Conservation (phyloP, 352 stramenopile genomes). For the Pythium pectinolyticum region DNA sequence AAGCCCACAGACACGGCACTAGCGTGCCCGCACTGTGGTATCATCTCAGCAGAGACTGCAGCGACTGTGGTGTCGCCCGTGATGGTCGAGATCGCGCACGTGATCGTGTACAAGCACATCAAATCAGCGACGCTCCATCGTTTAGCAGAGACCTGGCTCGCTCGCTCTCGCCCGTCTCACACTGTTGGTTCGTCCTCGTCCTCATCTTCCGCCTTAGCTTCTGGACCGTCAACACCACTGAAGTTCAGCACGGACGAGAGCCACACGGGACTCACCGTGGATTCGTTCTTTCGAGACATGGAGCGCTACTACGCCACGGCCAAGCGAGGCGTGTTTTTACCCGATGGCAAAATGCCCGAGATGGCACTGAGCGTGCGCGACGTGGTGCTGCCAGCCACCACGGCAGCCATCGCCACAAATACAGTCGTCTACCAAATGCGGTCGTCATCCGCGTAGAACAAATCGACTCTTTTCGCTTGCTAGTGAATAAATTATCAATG, state of each 20-base stretch:
- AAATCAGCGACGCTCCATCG: conserved; percentile 60
- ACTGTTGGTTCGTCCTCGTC: too few relatives aligned
- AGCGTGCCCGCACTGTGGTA: conserved; percentile 63
- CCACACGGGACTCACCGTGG: conserved; percentile 48
- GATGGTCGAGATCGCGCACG: conserved; percentile 36
- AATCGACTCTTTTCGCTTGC: too few relatives aligned
- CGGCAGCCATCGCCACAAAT: conserved; percentile 2
- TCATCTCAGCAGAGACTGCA: conserved; percentile 31
- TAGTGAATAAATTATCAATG: neutral
- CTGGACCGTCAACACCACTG: neutral
- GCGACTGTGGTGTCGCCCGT: conserved; percentile 31
- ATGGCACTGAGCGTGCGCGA: conserved; percentile 69
- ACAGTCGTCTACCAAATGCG: conserved; percentile 10
- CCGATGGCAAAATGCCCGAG: conserved; percentile 35
- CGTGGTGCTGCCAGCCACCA: conserved; percentile 26
- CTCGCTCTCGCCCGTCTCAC: neutral
- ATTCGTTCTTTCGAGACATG: conserved; percentile 64
- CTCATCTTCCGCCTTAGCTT: neutral
- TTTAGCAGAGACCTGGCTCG: conserved; percentile 43
- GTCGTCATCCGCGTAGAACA: conserved; percentile 5
- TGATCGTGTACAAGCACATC: conserved; percentile 50
- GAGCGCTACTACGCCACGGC: conserved; percentile 44
- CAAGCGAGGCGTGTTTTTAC: conserved; percentile 51
- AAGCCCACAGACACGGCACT: conserved; percentile 22
- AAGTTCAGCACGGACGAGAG: conserved; percentile 5